Evolutionary conservation across 768 basidiomycete species (phyloP).

Genomic region (Suillus paluster): DNA sequence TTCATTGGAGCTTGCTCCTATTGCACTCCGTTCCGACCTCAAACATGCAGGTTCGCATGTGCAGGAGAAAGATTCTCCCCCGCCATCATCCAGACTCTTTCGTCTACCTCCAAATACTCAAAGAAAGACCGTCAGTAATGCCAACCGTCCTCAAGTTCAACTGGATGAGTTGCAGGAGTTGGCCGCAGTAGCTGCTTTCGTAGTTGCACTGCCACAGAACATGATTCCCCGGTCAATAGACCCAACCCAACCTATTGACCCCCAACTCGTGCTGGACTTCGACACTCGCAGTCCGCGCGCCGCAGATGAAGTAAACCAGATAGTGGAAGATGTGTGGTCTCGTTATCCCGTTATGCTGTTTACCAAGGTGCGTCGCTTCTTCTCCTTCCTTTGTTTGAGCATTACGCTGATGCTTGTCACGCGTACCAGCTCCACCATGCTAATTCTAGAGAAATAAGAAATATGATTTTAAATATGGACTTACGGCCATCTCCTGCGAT

Average conservation of each 20-base stretch:
- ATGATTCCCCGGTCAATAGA: conserved; percentile 70
- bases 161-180: conserved; percentile 66
- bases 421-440: conserved; percentile 60
- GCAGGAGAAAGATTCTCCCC: conserved; percentile 19
- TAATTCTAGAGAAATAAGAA: conserved; percentile 67
- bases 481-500: conserved; percentile 67
- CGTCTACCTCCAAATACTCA: conserved; percentile 11
- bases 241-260: conserved; percentile 69
- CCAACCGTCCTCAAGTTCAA: conserved; percentile 43
- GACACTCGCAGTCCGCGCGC: conserved; percentile 72
- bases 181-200: conserved; percentile 74
- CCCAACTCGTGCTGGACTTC: conserved; percentile 82
- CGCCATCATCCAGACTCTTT: conserved; percentile 39
- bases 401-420: conserved; percentile 14
- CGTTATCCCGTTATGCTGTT: conserved; percentile 78
- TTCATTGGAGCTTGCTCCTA: conserved; percentile 43
- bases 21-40: conserved; percentile 36
- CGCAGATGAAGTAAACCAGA: conserved; percentile 56
- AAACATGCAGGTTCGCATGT: conserved; percentile 26
- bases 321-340: conserved; percentile 72
- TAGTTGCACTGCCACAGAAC: conserved; percentile 76
- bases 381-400: conserved; percentile 3
- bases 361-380: conserved; percentile 55
- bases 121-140: conserved; percentile 20
- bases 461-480: conserved; percentile 56